These are phyloP conservation scores for Hymenoscyphus linearis DNA, from an alignment of 2,329 filamentous ascomycete species.

Conservation along the genomic window DNA sequence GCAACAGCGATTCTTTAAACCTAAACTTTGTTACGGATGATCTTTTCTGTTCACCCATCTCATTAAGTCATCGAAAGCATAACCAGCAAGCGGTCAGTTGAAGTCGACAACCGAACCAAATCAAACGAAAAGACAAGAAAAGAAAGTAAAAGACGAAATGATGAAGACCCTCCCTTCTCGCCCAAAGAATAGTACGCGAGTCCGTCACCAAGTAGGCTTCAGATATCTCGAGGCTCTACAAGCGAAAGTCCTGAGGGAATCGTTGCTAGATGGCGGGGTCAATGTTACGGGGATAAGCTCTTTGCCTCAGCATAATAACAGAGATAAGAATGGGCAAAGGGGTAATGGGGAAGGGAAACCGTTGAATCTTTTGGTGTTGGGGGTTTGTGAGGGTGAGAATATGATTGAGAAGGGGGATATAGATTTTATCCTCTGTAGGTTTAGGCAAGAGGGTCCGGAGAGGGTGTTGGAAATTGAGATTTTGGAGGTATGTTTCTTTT, in stretches of 20 bases:
- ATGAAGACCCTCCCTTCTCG: background rate
- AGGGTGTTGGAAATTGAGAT: conserved; percentile 27
- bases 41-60: background rate
- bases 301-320: background rate
- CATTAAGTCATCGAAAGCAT: too few species aligned
- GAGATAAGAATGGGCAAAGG: background rate
- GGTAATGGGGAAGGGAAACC: conserved; percentile 5
- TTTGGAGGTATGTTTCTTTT: conserved; percentile 23
- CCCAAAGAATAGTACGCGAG: conserved; percentile 12
- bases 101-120: too few species aligned
- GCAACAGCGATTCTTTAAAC: conserved; percentile 6
- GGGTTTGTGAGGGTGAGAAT: conserved; percentile 29
- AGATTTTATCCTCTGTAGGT: conserved; percentile 31
- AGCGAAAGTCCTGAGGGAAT: conserved; percentile 16
- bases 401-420: conserved; percentile 33
- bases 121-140: too few species aligned
- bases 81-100: too few species aligned
- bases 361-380: conserved; percentile 29
- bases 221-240: conserved; percentile 31
- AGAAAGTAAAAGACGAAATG: background rate
- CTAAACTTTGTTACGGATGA: conserved; percentile 10
- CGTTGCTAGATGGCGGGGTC: background rate
- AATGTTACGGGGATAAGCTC: background rate
- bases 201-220: conserved; percentile 28
- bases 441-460: conserved; percentile 31